Conservation (phyloP, 768 basidiomycete genomes). For the Kwoniella mangroviensis region DNA sequence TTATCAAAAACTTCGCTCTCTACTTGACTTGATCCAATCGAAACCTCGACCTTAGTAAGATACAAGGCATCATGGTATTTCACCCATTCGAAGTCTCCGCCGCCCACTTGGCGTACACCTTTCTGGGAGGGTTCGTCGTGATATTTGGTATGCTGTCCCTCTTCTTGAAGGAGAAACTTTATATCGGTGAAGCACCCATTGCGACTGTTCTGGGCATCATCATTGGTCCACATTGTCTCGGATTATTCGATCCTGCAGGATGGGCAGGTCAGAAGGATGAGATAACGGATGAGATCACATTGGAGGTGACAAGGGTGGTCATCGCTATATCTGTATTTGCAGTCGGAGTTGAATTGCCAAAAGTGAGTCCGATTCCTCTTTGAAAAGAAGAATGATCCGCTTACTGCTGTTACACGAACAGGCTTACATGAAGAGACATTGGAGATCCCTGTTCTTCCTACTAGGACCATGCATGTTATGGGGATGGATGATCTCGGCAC, state of each 20-base stretch:
- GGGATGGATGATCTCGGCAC: slow-evolving; percentile 93
- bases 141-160: slow-evolving; percentile 88
- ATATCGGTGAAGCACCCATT: slow-evolving; percentile 95
- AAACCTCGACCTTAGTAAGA: neutral
- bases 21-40: too few species aligned
- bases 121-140: slow-evolving; percentile 78
- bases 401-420: slow-evolving; percentile 49
- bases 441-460: slow-evolving; percentile 84
- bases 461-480: slow-evolving; percentile 64
- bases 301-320: slow-evolving; percentile 90
- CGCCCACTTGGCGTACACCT: slow-evolving; percentile 77
- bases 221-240: slow-evolving; percentile 82
- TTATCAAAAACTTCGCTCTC: neutral
- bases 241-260: slow-evolving; percentile 77
- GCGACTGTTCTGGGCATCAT: slow-evolving; percentile 92
- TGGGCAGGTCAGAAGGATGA: slow-evolving; percentile 66
- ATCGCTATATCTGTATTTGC: slow-evolving; percentile 97
- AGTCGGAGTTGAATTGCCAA: slow-evolving; percentile 95
- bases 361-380: slow-evolving; percentile 41
- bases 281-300: slow-evolving; percentile 73
- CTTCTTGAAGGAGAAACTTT: slow-evolving; percentile 85
- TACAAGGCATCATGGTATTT: slow-evolving; percentile 35
- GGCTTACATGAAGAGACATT: slow-evolving; percentile 91
- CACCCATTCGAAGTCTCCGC: slow-evolving; percentile 67
- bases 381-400: neutral